A percentile compares a stretch with the other conserved stretches of the same genome.
These are phyloP conservation scores for Tolypocladium guangdongense DNA, from an alignment of 2,329 filamentous ascomycete genomes.

Conservation along the genomic window DNA sequence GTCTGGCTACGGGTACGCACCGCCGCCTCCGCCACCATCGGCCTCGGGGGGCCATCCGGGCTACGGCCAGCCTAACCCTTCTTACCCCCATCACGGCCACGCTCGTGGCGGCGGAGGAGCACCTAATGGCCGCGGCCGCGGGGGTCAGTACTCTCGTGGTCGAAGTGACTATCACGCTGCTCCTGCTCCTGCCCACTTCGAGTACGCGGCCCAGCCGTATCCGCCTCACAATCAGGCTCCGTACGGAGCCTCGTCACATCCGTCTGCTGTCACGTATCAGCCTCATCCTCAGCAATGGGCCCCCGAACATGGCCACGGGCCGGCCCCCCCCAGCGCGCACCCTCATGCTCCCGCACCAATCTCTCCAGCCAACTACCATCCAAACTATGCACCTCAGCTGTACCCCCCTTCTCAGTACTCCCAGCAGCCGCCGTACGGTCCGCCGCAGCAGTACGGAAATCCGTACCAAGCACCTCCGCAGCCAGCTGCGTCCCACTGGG, in stretches of 20 bases:
- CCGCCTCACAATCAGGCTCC: constrained; percentile 17
- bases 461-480: constrained; percentile 25
- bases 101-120: constrained; percentile 28
- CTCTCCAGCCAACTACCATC: constrained; percentile 44
- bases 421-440: constrained; percentile 33
- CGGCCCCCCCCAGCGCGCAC: constrained; percentile 27
- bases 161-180: constrained; percentile 30
- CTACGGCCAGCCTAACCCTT: constrained; percentile 27
- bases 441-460: constrained; percentile 25
- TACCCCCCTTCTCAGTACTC: constrained; percentile 33
- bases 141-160: constrained; percentile 24
- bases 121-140: constrained; percentile 25
- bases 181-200: constrained; percentile 27
- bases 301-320: constrained; percentile 23
- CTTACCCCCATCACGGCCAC: constrained; percentile 26
- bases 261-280: constrained; percentile 24
- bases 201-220: constrained; percentile 30
- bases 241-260: constrained; percentile 21
- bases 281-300: constrained; percentile 30
- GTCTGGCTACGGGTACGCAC: constrained; percentile 43
- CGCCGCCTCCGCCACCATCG: constrained; percentile 36
- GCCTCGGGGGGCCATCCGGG: constrained; percentile 18
- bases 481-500: constrained; percentile 7
- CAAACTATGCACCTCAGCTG: constrained; percentile 45
- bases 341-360: constrained; percentile 36